These are phyloP conservation scores for Pelargonium nanum DNA, from an alignment of 345 rosid species.

Conservation along the genomic window DNA sequence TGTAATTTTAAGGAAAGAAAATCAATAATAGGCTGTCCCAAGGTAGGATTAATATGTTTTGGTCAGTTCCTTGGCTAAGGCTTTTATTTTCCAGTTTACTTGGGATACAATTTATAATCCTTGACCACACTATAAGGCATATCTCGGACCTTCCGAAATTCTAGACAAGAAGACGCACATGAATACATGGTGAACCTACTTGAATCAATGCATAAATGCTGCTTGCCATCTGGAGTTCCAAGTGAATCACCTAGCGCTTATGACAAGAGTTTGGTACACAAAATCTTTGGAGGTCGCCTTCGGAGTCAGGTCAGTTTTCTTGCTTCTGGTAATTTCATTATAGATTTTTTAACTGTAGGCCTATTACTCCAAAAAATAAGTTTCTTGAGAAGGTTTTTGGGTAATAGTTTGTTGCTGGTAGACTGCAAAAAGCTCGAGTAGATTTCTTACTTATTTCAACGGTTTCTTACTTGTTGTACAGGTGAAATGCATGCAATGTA, in stretches of 20 bases:
- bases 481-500: constrained; percentile 67
- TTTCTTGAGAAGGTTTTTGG: neutral
- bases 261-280: constrained; percentile 88
- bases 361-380: neutral
- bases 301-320: constrained; percentile 63
- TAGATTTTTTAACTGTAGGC: neutral
- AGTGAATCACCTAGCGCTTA: constrained; percentile 84
- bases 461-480: neutral
- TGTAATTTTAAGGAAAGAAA: too few relatives aligned
- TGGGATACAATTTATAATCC: constrained; percentile 4
- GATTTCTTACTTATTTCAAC: neutral
- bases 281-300: constrained; percentile 89
- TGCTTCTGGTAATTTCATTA: neutral
- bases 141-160: constrained; percentile 69
- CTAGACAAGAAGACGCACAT: constrained; percentile 93
- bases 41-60: too few relatives aligned
- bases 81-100: too few relatives aligned
- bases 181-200: constrained; percentile 92
- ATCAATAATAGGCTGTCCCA: too few relatives aligned
- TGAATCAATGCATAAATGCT: constrained; percentile 96
- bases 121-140: constrained; percentile 55
- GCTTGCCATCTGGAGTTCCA: constrained; percentile 88
- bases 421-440: neutral
- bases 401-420: neutral
- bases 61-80: too few relatives aligned